Conservation (phyloP, 2,329 filamentous ascomycete genomes). For the Cytospora leucostoma region DNA sequence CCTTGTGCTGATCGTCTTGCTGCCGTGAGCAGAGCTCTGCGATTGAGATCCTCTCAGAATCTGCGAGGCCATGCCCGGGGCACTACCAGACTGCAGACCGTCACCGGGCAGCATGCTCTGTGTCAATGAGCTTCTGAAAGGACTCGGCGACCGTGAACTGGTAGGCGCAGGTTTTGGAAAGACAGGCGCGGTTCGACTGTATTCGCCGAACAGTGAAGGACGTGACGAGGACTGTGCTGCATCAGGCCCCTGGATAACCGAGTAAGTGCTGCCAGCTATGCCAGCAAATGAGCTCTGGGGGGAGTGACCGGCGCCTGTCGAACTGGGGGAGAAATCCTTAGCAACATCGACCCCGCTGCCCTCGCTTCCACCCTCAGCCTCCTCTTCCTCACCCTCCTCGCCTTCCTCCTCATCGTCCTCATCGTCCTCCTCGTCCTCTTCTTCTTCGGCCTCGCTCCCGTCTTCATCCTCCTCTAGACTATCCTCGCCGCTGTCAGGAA, state of each 20-base stretch:
- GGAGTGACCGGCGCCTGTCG: conserved; percentile 46
- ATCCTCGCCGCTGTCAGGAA: conserved; percentile 36
- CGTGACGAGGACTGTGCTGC: conserved; percentile 44
- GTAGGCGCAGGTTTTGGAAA: conserved; percentile 56
- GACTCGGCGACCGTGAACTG: conserved; percentile 74
- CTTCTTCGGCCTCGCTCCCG: conserved; percentile 36
- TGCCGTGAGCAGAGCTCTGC: conserved; percentile 33
- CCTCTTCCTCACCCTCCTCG: conserved; percentile 50
- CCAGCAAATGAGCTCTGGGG: conserved; percentile 62
- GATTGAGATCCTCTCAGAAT: conserved; percentile 46
- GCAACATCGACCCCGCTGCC: conserved; percentile 66
- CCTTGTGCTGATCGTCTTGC: conserved; percentile 44
- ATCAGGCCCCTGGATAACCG: conserved; percentile 48
- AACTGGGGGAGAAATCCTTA: conserved; percentile 61
- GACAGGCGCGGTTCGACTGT: conserved; percentile 51
- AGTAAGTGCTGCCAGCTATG: conserved; percentile 48
- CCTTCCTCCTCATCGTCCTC: conserved; percentile 44
- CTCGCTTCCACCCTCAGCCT: conserved; percentile 49
- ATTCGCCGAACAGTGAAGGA: conserved; percentile 55
- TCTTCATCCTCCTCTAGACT: conserved; percentile 35
- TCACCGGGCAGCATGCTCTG: conserved; percentile 52
- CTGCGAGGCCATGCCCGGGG: conserved; percentile 60
- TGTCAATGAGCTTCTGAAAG: conserved; percentile 61
- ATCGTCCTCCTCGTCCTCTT: conserved; percentile 42
- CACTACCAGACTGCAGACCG: conserved; percentile 58